Percentiles rank a stretch among this genome's conserved stretches.
Conservation (phyloP, 257 asterid genomes). For the Ocimum tenuiflorum region DNA sequence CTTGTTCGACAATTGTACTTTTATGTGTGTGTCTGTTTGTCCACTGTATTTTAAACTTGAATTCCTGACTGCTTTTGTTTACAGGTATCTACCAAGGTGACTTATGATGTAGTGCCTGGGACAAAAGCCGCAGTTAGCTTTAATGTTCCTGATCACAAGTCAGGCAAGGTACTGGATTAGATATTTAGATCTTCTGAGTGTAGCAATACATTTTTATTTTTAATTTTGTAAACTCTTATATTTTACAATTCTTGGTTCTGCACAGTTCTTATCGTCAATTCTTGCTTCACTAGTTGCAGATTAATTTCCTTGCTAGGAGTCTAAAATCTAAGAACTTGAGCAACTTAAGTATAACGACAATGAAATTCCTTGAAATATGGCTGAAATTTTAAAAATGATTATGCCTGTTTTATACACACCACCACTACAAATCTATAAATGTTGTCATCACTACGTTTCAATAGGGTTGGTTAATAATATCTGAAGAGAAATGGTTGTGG, state of each 20-base stretch:
- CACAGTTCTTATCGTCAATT: not conserved
- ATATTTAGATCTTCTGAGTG: not conserved
- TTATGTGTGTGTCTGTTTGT: not conserved
- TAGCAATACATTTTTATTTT: not conserved
- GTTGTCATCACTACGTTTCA: no score
- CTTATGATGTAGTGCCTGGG: slow-evolving; percentile 46
- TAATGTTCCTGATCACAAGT: slow-evolving; percentile 74
- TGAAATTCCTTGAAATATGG: not conserved
- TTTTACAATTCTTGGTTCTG: not conserved
- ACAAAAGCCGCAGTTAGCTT: slow-evolving; percentile 71
- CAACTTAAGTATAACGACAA: not conserved
- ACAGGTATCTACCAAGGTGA: slow-evolving; percentile 70
- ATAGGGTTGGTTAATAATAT: no score
- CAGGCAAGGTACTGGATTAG: slow-evolving; percentile 60
- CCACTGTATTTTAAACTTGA: not conserved
- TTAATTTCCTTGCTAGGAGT: not conserved
- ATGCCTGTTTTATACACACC: not conserved
- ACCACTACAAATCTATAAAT: no score
- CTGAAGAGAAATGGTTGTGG: no score
- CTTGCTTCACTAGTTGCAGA: not conserved
- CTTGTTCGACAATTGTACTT: not conserved
- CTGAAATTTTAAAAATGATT: not conserved
- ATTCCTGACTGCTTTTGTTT: slow-evolving; percentile 11
- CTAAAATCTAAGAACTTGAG: not conserved
- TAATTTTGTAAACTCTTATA: not conserved